Evolutionary conservation across 768 basidiomycete genomes (phyloP).

Genomic region (Chalciporus chontae): DNA sequence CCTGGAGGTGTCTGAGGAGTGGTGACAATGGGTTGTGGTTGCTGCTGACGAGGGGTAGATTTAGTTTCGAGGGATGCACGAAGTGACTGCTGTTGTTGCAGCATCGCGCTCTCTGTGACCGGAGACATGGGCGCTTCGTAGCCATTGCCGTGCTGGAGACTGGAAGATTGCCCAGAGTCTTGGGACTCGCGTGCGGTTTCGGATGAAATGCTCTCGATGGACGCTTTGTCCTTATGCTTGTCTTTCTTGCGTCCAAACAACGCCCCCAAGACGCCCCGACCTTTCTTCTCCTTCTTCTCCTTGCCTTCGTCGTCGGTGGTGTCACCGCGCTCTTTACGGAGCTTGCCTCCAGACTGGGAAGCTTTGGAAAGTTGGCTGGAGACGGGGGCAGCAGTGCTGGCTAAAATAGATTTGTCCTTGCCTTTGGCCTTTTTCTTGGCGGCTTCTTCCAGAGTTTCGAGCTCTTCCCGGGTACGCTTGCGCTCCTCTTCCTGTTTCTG

Average conservation of each 20-base stretch:
- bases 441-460: slow-evolving; percentile 41
- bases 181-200: slow-evolving; percentile 52
- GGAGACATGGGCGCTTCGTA: slow-evolving; percentile 43
- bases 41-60: slow-evolving; percentile 20
- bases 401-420: slow-evolving; percentile 42
- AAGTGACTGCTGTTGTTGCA: slow-evolving; percentile 51
- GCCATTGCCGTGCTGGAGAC: slow-evolving; percentile 32
- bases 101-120: slow-evolving; percentile 48
- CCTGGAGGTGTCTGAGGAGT: slow-evolving; percentile 30
- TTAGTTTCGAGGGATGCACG: slow-evolving; percentile 18
- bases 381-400: slow-evolving; percentile 23
- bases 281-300: slow-evolving; percentile 60
- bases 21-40: slow-evolving; percentile 13
- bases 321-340: slow-evolving; percentile 44
- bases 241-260: slow-evolving; percentile 77
- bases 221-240: slow-evolving; percentile 61
- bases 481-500: slow-evolving; percentile 51
- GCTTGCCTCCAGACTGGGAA: slow-evolving; percentile 26
- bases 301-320: slow-evolving; percentile 46
- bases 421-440: slow-evolving; percentile 48
- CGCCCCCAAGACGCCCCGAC: slow-evolving; percentile 71
- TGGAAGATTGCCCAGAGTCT: slow-evolving; percentile 58
- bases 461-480: slow-evolving; percentile 51
- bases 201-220: slow-evolving; percentile 50
- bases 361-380: slow-evolving; percentile 20